Percentiles rank a stretch among this genome's conserved stretches.
These are phyloP conservation scores for Vigna reflexopilosa DNA, from an alignment of 306 rosid species.

Conservation along the genomic window DNA sequence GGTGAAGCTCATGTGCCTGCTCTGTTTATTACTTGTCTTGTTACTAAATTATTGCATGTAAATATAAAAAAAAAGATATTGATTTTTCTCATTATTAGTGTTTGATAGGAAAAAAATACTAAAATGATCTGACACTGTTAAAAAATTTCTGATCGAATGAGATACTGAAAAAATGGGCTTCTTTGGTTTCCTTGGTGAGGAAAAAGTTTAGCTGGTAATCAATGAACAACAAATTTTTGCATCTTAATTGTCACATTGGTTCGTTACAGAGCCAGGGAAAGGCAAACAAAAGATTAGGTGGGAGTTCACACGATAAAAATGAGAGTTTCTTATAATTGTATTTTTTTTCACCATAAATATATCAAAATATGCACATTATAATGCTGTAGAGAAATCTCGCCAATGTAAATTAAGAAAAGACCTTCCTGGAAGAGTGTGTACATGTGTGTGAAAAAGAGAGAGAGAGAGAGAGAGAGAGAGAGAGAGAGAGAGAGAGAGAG, in stretches of 20 bases:
- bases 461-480: too few relatives aligned
- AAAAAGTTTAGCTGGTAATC: neutral
- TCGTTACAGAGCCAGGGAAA: neutral
- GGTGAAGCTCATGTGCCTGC: neutral
- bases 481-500: too few relatives aligned
- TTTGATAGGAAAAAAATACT: constrained; percentile 21
- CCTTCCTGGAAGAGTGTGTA: neutral
- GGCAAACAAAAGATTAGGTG: neutral
- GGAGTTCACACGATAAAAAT: neutral
- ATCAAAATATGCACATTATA: neutral
- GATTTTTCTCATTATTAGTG: neutral
- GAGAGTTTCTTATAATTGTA: neutral
- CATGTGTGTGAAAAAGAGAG: too few relatives aligned
- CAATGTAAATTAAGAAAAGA: neutral
- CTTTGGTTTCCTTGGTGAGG: constrained; percentile 1
- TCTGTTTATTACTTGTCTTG: constrained; percentile 2
- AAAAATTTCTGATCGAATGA: constrained; percentile 1
- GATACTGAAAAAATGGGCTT: neutral
- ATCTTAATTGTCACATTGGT: neutral
- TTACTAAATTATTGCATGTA: constrained; percentile 15
- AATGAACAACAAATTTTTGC: constrained; percentile 3
- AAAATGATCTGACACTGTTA: neutral
- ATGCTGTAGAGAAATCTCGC: neutral
- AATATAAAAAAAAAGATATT: neutral
- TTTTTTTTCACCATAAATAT: neutral